Evolutionary conservation across 805 yeast genomes (phyloP), one percentile per base, ranked within the genome.

Genomic region (Myxozyma mucilagina): DNA sequence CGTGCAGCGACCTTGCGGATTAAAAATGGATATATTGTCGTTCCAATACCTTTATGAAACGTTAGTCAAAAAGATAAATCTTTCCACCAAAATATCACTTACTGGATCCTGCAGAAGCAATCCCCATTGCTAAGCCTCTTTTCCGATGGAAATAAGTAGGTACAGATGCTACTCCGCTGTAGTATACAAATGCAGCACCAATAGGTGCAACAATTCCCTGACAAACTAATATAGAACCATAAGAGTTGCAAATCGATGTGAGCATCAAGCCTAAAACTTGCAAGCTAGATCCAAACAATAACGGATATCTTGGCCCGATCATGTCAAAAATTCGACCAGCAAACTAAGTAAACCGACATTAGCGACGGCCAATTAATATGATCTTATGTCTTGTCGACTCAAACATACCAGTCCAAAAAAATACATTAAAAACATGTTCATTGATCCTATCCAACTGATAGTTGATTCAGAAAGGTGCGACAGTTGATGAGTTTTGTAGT

Each of bases 141-240:
- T 72, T 75, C 47, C 61, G 72, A 43, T 71, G 61, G 67, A 81
- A 82, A 73, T 80, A 81, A 32, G 79, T 81, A 0, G 82, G 72
- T 11, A 82, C 71, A 45, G 81, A 71, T 5, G 83, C 75, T 3
- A 79, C 69, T 71, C 48, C 49, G 20, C 57, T 42, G 42, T 54
- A 42, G 31, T 57, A 63, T 0, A 63, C 35, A 14, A 49, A 34
- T 5, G 57, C 56, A 29, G 57, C 53, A 9, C 63, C 66, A 39
- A 51, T 32, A 34, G 63, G 57, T 10, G 60, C 38, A 57, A 55
- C 39, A 32, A 55, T 47, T 10, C 53, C 81, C 68, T 83, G 84
- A 4, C 82, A 75, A 14, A 84, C 70, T 38, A 84, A 74, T 56
- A 84, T 79, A 60, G 84, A 87, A 68, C 78, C 81, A 16, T 81